Base-by-base conservation (phyloP, 2,329 filamentous ascomycete species). In the Clarireedia monteithiana region DNA sequence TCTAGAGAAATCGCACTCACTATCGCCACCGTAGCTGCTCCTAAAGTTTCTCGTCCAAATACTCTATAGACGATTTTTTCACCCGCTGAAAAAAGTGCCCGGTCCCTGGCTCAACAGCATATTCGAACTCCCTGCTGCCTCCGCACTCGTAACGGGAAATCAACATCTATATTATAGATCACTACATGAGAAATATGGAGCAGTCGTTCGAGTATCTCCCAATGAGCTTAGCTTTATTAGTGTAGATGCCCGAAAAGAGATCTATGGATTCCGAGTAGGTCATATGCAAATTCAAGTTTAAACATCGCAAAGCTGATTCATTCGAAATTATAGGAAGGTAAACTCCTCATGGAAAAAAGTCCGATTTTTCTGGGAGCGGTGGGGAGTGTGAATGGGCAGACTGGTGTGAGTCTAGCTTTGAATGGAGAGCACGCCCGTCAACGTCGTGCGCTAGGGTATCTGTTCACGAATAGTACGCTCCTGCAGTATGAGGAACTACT, bases 381-480 rank as follows among this genome's bases (percentile, higher is more conserved):
- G 15, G 40, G 40, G 3, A 39, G 23, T 30, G 30, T 52, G 9
- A 23, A 52, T n/a, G 54, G 54, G 5, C 48, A 51, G 42, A 56
- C 54, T 6, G 54, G 54, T 24, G 42, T 56, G 1, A 56, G 54
- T 39, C n/a, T 56, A 27, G 54, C 54, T 7, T 30, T 48, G 1
- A 46, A 49, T 44, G 34, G 15, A 39, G 24, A 53, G 15, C 69
- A 71, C 52, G 45, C 55, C 4, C 60, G 61, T n/a, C 62, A 67
- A 53, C 62, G 64, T 14, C 64, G 60, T 48, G 47, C 61, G 12
- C 50, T 70, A 3, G 58, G 59, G 5, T 53, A 67, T 44, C 68
- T 64, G n/a, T 71, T 71, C 48, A 68, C 68, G 9, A 60, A 60
- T 3, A 64, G 61, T 30, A 62, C 68, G 1, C 53, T 71, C 9